phyloP scores from a whole-genome alignment of 345 rosid species.

The Populus ilicifolia region DNA sequence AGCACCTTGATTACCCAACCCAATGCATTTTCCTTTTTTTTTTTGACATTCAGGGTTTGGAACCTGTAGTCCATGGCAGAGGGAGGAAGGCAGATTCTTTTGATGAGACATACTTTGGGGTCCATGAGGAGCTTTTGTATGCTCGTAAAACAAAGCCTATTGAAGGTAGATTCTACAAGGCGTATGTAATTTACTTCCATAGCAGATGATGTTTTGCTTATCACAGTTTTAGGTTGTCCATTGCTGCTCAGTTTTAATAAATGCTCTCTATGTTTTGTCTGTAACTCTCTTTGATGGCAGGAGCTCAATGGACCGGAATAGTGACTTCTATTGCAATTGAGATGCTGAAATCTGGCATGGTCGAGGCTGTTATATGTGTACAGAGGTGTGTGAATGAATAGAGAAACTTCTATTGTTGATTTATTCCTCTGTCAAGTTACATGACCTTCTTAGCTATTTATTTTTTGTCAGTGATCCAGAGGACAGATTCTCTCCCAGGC shows the following conservation, averaged over 20 bases:
- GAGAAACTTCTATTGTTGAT: background rate
- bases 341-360: constrained; percentile 83
- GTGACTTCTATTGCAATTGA: constrained; percentile 93
- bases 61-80: constrained; percentile 87
- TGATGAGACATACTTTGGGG: constrained; percentile 87
- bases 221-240: background rate
- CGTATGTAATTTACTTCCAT: background rate
- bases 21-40: background rate
- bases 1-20: background rate
- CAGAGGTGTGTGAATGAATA: constrained; percentile 54
- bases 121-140: constrained; percentile 67
- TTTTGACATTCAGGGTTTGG: constrained; percentile 47
- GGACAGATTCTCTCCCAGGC: constrained; percentile 85
- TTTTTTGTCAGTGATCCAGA: constrained; percentile 65
- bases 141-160: constrained; percentile 85
- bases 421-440: background rate
- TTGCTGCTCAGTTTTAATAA: background rate
- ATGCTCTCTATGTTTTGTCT: background rate
- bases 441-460: background rate
- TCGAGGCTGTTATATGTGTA: constrained; percentile 93
- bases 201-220: background rate
- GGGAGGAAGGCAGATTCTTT: constrained; percentile 64
- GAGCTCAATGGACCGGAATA: constrained; percentile 98
- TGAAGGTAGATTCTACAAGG: constrained; percentile 46
- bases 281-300: constrained; percentile 34